These are phyloP conservation scores for Emergomyces orientalis DNA, from an alignment of 2,329 filamentous ascomycete species.

Conservation along the genomic window DNA sequence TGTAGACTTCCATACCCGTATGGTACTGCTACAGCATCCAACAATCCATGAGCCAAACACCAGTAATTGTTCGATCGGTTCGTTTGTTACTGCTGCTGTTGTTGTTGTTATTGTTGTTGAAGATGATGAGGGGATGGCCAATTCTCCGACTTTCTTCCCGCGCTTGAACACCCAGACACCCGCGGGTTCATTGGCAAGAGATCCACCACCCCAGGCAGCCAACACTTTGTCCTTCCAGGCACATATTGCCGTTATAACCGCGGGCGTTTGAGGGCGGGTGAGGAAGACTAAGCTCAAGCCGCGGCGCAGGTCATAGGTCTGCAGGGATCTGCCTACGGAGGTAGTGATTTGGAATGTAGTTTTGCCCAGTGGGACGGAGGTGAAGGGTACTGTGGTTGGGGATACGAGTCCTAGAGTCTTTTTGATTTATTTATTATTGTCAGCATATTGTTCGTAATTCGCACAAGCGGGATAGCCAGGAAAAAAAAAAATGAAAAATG, in stretches of 20 bases:
- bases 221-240: conserved; percentile 82
- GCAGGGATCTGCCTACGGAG: conserved; percentile 77
- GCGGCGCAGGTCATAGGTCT: conserved; percentile 88
- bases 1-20: conserved; percentile 82
- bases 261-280: conserved; percentile 79
- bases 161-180: conserved; percentile 89
- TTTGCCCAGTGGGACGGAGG: conserved; percentile 78
- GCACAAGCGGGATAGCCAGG: not conserved
- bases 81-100: conserved; percentile 46
- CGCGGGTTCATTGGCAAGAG: conserved; percentile 34
- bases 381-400: conserved; percentile 81
- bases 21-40: conserved; percentile 61
- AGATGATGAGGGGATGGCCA: conserved; percentile 51
- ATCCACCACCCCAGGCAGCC: conserved; percentile 79
- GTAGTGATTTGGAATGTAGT: conserved; percentile 97
- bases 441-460: not conserved
- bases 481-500: too few species aligned
- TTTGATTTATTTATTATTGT: too few species aligned
- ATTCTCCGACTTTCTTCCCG: conserved; percentile 70
- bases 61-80: conserved; percentile 67
- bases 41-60: conserved; percentile 89
- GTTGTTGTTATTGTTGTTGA: too few species aligned
- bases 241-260: conserved; percentile 72
- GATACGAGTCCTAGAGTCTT: conserved; percentile 91
- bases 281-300: conserved; percentile 91